Percentiles rank a stretch among this genome's conserved stretches.
phyloP scores from a whole-genome alignment of 208 protist genomes.

The Trypanosoma scelopori region DNA sequence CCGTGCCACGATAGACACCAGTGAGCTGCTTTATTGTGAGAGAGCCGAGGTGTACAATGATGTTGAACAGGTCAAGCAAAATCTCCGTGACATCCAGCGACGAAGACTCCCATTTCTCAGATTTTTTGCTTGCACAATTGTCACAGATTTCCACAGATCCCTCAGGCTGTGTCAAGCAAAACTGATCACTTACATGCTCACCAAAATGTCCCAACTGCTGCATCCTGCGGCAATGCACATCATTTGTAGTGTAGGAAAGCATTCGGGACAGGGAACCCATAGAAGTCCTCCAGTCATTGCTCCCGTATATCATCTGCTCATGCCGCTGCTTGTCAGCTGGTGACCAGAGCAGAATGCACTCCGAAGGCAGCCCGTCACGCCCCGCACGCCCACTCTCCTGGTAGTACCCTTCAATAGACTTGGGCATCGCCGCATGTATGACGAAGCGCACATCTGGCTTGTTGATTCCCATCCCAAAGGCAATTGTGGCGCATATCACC shows the following conservation, averaged over 20 bases:
- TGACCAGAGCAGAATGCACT: constrained; percentile 80
- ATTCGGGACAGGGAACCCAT: constrained; percentile 75
- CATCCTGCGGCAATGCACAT: constrained; percentile 82
- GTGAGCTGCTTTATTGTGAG: constrained; percentile 84
- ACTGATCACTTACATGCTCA: constrained; percentile 67
- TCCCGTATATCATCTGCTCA: constrained; percentile 78
- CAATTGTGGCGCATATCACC: constrained; percentile 97
- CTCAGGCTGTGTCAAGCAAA: constrained; percentile 54
- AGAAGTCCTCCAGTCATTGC: constrained; percentile 73
- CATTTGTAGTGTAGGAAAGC: constrained; percentile 78
- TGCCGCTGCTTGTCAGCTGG: constrained; percentile 69
- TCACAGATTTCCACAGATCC: constrained; percentile 64
- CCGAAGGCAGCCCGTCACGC: constrained; percentile 90
- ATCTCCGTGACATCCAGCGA: constrained; percentile 44
- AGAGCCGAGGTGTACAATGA: constrained; percentile 61
- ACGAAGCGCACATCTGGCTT: constrained; percentile 98
- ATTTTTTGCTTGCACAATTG: constrained; percentile 76
- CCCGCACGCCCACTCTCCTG: constrained; percentile 97
- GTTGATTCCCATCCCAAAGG: constrained; percentile 99
- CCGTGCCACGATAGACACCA: constrained; percentile 69
- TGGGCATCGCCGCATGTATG: constrained; percentile 96
- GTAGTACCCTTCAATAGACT: constrained; percentile 97
- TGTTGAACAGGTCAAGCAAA: constrained; percentile 63
- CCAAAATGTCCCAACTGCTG: constrained; percentile 89
- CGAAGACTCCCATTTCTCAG: constrained; percentile 52